Percentiles rank a stretch among this genome's conserved stretches.
Evolutionary conservation across 2,329 filamentous ascomycete species (phyloP).

Genomic region (Cryoendolithus antarcticus): DNA sequence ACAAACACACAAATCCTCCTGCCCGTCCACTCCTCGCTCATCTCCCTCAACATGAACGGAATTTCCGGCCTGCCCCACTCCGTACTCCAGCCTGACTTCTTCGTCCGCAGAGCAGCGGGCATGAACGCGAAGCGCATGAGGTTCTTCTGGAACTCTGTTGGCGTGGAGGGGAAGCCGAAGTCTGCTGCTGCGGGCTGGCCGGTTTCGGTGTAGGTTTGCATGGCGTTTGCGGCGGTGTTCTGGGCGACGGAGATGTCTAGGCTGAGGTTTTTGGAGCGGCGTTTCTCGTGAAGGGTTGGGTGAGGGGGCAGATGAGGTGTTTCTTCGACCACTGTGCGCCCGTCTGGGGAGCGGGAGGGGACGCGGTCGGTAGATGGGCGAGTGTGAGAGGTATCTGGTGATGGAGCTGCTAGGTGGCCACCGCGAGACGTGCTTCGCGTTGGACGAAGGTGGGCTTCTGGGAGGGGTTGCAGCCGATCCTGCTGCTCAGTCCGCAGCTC

Average conservation of each 20-base stretch:
- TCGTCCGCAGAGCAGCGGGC: constrained; percentile 32
- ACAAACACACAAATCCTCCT: constrained; percentile 80
- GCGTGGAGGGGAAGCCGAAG: constrained; percentile 66
- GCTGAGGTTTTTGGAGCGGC: constrained; percentile 24
- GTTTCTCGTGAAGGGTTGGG: constrained; percentile 27
- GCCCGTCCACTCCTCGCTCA: constrained; percentile 69
- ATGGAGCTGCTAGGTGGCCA: constrained; percentile 13
- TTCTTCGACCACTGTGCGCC: constrained; percentile 1
- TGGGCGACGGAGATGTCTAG: constrained; percentile 23
- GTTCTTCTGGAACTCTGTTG: constrained; percentile 78
- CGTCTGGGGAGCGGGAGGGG: constrained; percentile 2
- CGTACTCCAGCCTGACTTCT: constrained; percentile 68
- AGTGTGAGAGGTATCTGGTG: constrained; percentile 11
- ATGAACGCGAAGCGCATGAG: constrained; percentile 85
- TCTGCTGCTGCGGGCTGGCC: constrained; percentile 23
- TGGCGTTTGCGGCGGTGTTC: constrained; percentile 23
- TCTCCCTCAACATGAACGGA: constrained; percentile 71
- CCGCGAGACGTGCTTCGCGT: constrained; percentile 9
- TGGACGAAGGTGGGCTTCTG: constrained; percentile 38
- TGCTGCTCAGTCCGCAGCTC: constrained; percentile 72
- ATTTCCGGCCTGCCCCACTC: constrained; percentile 87
- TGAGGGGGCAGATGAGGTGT: constrained; percentile 21
- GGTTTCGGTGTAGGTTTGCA: constrained; percentile 8
- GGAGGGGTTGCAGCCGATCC: constrained; percentile 72
- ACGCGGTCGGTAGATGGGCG: constrained; percentile 6